Conservation (phyloP, 1,284 basidiomycete species). For the Papiliotrema terrestris region DNA sequence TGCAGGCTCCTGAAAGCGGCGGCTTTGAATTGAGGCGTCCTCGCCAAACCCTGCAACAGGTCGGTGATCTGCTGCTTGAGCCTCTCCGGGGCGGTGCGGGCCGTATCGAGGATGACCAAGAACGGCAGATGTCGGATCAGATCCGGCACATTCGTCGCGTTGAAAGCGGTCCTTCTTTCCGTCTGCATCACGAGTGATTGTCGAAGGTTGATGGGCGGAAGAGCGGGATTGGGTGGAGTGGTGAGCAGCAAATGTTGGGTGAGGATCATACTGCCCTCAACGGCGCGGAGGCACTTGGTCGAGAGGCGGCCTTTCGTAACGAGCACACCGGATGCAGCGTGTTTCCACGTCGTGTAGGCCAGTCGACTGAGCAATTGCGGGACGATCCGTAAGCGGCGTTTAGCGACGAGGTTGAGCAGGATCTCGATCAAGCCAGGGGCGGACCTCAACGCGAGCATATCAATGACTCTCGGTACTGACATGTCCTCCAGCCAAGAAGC, state of each 20-base stretch:
- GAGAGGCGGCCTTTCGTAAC: slow-evolving; percentile 25
- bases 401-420: slow-evolving; percentile 30
- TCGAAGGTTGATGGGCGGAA: slow-evolving; percentile 34
- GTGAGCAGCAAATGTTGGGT: slow-evolving; percentile 37
- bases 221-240: slow-evolving; percentile 19
- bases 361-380: slow-evolving; percentile 26
- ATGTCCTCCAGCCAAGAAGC: slow-evolving; percentile 17
- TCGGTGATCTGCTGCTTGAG: slow-evolving; percentile 20
- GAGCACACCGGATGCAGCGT: slow-evolving; percentile 20
- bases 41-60: slow-evolving; percentile 30
- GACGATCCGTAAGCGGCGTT: slow-evolving; percentile 24
- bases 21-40: slow-evolving; percentile 43
- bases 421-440: slow-evolving; percentile 17
- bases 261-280: slow-evolving; percentile 31
- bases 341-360: slow-evolving; percentile 35
- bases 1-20: slow-evolving; percentile 45
- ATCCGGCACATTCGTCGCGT: slow-evolving; percentile 23
- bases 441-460: slow-evolving; percentile 20
- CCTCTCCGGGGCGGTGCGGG: slow-evolving; percentile 16
- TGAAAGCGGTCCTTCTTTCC: slow-evolving; percentile 30
- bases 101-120: slow-evolving; percentile 34
- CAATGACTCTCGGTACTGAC: slow-evolving; percentile 12
- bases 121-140: slow-evolving; percentile 41
- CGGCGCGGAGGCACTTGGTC: slow-evolving; percentile 22
- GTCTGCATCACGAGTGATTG: slow-evolving; percentile 39